Conservation (phyloP, 2,329 filamentous ascomycete genomes). For the Fusarium globosum region DNA sequence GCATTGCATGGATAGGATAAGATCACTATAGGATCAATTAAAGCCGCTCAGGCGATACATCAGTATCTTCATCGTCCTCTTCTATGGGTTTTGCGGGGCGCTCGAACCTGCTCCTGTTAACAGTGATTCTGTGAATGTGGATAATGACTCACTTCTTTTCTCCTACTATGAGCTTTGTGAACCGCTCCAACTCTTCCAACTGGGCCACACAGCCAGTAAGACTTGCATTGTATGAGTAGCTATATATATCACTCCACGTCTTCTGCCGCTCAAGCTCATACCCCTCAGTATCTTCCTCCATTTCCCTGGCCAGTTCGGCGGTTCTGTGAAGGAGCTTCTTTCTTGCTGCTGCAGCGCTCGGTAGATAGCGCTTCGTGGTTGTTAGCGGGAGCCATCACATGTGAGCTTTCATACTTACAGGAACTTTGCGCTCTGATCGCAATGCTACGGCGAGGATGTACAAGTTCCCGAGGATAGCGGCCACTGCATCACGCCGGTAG, state of each 20-base stretch:
- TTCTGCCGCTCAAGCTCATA: slow-evolving; percentile 50
- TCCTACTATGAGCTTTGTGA: slow-evolving; percentile 68
- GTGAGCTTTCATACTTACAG: slow-evolving; percentile 48
- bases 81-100: slow-evolving; percentile 42
- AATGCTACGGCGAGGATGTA: slow-evolving; percentile 68
- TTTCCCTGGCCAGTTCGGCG: slow-evolving; percentile 57
- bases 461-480: slow-evolving; percentile 66
- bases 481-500: slow-evolving; percentile 67
- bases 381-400: background rate
- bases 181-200: slow-evolving; percentile 64
- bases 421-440: slow-evolving; percentile 60
- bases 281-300: slow-evolving; percentile 36
- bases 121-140: background rate
- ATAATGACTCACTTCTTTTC: slow-evolving; percentile 57
- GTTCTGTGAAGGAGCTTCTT: slow-evolving; percentile 64
- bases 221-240: slow-evolving; percentile 64
- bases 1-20: slow-evolving; percentile 25
- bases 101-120: slow-evolving; percentile 49
- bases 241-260: slow-evolving; percentile 68
- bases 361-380: slow-evolving; percentile 60
- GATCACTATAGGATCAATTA: slow-evolving; percentile 26
- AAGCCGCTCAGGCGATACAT: slow-evolving; percentile 23
- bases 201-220: slow-evolving; percentile 66
- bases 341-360: slow-evolving; percentile 64
- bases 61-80: slow-evolving; percentile 36